Percentiles rank a stretch among this genome's conserved stretches.
phyloP scores from a whole-genome alignment of 2,329 filamentous ascomycete genomes.

The Alternaria sp. region DNA sequence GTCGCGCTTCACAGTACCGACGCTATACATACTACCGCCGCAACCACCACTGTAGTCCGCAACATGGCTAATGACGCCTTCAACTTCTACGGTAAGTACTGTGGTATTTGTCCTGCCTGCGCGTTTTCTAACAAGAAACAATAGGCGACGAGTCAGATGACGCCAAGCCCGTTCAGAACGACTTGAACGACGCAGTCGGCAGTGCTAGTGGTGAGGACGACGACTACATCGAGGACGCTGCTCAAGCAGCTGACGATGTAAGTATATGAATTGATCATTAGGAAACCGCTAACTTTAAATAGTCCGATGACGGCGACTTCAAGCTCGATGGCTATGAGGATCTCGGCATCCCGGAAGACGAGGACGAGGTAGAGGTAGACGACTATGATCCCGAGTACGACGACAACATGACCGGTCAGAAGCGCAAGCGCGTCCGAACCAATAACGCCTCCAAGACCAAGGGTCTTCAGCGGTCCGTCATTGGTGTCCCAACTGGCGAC shows the following conservation, averaged over 20 bases:
- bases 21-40: neutral
- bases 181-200: conserved; percentile 12
- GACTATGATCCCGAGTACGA: conserved; percentile 14
- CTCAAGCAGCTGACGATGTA: conserved; percentile 11
- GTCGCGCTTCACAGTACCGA: neutral
- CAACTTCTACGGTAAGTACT: conserved; percentile 22
- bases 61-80: conserved; percentile 22
- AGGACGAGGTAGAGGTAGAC: conserved; percentile 10
- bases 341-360: conserved; percentile 6
- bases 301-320: conserved; percentile 24
- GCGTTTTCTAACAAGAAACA: conserved; percentile 1
- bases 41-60: neutral
- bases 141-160: conserved; percentile 20
- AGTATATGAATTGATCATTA: neutral
- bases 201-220: conserved; percentile 11
- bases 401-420: conserved; percentile 9
- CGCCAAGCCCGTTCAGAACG: conserved; percentile 6
- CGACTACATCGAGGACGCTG: conserved; percentile 10
- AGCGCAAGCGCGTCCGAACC: conserved; percentile 25
- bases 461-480: conserved; percentile 14
- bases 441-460: conserved; percentile 5
- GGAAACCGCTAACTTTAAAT: neutral
- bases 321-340: conserved; percentile 25
- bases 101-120: neutral
- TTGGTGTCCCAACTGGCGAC: conserved; percentile 16